These are phyloP conservation scores for Cryptosporidium viatorum DNA, from an alignment of 169 alveolate genomes.

Conservation along the genomic window DNA sequence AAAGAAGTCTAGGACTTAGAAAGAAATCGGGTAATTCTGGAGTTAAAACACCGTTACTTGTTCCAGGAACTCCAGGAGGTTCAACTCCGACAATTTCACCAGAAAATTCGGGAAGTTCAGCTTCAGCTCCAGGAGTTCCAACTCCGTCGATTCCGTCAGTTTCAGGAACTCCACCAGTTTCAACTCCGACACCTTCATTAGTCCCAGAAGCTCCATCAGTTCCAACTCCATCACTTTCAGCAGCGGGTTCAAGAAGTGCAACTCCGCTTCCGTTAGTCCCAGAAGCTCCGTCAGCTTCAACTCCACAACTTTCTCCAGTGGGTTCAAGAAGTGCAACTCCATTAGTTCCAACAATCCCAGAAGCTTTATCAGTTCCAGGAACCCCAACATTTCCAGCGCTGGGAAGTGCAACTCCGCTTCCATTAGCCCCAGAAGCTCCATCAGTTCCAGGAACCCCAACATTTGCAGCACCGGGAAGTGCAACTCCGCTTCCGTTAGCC, in stretches of 20 bases:
- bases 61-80: background rate
- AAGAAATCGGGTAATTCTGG: background rate
- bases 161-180: background rate
- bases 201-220: slow-evolving; percentile 10
- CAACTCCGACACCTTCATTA: background rate
- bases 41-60: background rate
- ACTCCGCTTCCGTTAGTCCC: background rate
- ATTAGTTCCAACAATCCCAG: background rate
- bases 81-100: background rate
- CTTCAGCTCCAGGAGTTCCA: background rate
- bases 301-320: background rate
- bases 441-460: slow-evolving; percentile 19
- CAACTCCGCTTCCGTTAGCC: background rate
- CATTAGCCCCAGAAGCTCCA: slow-evolving; percentile 2
- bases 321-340: no score
- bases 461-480: background rate
- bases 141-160: background rate
- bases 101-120: background rate
- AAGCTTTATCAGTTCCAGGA: background rate
- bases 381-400: no score
- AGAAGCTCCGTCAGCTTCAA: background rate
- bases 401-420: background rate
- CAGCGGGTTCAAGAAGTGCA: background rate
- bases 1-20: background rate
- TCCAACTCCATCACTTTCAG: slow-evolving; percentile 11